Evolutionary conservation across 371 early-diverging fungal genomes (phyloP), one percentile per base, ranked within the genome.

Genomic region (Sporodiniella umbellata): DNA sequence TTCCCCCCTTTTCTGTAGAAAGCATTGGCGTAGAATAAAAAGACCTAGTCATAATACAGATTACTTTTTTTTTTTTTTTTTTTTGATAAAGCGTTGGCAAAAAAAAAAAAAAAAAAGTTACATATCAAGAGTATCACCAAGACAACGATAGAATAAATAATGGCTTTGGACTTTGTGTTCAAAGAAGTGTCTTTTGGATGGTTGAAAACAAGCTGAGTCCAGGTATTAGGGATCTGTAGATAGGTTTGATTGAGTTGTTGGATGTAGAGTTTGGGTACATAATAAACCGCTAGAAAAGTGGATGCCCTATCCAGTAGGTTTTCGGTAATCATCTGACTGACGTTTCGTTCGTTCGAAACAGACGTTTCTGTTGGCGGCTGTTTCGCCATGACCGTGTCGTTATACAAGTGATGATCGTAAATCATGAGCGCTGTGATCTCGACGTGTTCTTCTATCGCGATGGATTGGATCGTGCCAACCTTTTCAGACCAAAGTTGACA

Each of bases 401-500:
- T 19, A 26, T 66, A 58, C 1, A 42, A 38, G 6, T 50, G 21
- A 37, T 72, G 54, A 33, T 75, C 68, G 37, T 62, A 64, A 25
- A 75, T 52, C 8, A 75, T 22, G 10, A 62, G 42, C n/a, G 62
- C 68, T 12, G 47, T 30, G 7, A 75, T 21, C 28, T 58, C 49
- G 7, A 75, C 54, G 1, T 42, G 24, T 44, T 63, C 47, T 11
- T 35, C 4, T 2, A 40, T 21, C 0, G 76, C 61, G n/a, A 70
- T 12, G 6, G 14, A 33, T 19, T 51, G 51, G 1, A 65, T 48
- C 0, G 49, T 53, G 18, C 55, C 17, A 6, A 75, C 30, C 42
- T 75, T 75, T 22, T 63, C 66, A 7, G 60, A 56, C 70, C 72
- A 75, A n/a, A 15, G 40, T 30, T 51, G 48, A 17, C 60, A 43